Conservation (phyloP, 2,329 filamentous ascomycete genomes). For the Daldinia sp. region DNA sequence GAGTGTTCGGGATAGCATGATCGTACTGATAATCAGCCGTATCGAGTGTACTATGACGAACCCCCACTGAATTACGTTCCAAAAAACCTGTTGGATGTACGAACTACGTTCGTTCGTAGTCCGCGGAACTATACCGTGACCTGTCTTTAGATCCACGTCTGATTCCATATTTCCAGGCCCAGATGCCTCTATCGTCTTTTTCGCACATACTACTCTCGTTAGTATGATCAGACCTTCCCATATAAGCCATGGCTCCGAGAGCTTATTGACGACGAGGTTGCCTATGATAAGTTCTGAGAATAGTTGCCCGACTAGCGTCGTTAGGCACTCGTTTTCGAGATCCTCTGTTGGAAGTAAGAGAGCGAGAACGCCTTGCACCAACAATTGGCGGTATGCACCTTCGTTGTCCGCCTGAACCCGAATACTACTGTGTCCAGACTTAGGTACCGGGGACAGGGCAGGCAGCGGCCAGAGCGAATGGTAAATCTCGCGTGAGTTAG, state of each 20-base stretch:
- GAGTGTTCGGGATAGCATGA: slow-evolving; percentile 73
- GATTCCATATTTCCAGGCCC: slow-evolving; percentile 11
- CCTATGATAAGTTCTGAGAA: slow-evolving; percentile 90
- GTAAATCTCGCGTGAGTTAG: slow-evolving; percentile 75
- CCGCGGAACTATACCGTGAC: slow-evolving; percentile 2
- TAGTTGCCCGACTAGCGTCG: slow-evolving; percentile 84
- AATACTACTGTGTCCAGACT: slow-evolving; percentile 58
- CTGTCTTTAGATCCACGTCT: slow-evolving; percentile 9
- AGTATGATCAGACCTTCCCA: slow-evolving; percentile 85
- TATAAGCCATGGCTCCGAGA: slow-evolving; percentile 87
- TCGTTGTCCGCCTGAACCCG: slow-evolving; percentile 78
- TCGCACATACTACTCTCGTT: slow-evolving; percentile 53
- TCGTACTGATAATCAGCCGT: slow-evolving; percentile 69
- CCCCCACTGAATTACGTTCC: slow-evolving; percentile 63
- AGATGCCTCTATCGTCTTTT: slow-evolving; percentile 30
- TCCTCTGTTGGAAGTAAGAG: slow-evolving; percentile 92
- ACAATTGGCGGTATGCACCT: slow-evolving; percentile 81
- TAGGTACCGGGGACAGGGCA: slow-evolving; percentile 79
- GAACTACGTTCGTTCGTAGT: slow-evolving; percentile 42
- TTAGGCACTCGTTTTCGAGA: slow-evolving; percentile 85
- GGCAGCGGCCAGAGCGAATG: slow-evolving; percentile 85
- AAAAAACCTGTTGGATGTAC: slow-evolving; percentile 60
- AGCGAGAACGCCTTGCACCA: slow-evolving; percentile 83
- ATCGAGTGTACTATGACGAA: slow-evolving; percentile 67
- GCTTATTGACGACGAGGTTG: slow-evolving; percentile 79